Percentiles rank a stretch among this genome's conserved stretches.
Conservation (phyloP, 345 rosid genomes). For the Microcos paniculata region DNA sequence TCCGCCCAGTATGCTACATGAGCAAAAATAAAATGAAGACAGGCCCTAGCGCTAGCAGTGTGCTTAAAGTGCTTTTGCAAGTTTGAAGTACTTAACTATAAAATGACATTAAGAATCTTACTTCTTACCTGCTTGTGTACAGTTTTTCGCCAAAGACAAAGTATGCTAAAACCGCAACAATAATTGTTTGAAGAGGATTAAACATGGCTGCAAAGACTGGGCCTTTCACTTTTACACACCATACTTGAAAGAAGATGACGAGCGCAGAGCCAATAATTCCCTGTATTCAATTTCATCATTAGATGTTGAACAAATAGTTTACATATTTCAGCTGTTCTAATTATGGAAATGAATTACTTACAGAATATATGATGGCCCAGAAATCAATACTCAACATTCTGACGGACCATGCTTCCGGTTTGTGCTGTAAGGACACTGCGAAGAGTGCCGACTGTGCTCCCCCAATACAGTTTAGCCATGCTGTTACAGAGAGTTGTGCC, state of each 20-base stretch:
- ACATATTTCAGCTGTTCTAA: no score
- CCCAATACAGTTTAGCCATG: slow-evolving; percentile 59
- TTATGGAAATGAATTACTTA: slow-evolving; percentile 25
- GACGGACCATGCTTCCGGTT: slow-evolving; percentile 46
- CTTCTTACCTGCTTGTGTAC: slow-evolving; percentile 50
- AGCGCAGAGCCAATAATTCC: slow-evolving; percentile 49
- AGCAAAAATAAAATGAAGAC: no score
- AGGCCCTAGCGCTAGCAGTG: no score
- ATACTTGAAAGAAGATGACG: slow-evolving; percentile 34
- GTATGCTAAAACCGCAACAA: slow-evolving; percentile 46
- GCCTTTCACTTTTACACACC: slow-evolving; percentile 57
- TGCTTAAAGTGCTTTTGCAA: no score
- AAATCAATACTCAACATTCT: slow-evolving; percentile 43
- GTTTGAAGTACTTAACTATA: background rate
- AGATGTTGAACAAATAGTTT: background rate
- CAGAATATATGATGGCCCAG: slow-evolving; percentile 53
- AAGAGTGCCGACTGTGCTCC: slow-evolving; percentile 60
- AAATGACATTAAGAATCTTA: no score
- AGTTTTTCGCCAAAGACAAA: slow-evolving; percentile 57
- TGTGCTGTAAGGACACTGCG: slow-evolving; percentile 41
- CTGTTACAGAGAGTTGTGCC: slow-evolving; percentile 55
- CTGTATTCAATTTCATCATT: slow-evolving; percentile 21
- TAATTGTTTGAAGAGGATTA: slow-evolving; percentile 49
- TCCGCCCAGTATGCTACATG: no score
- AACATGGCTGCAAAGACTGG: slow-evolving; percentile 68